phyloP scores from a whole-genome alignment of 2,329 filamentous ascomycete species.

The Aspergillus spinulosporus region DNA sequence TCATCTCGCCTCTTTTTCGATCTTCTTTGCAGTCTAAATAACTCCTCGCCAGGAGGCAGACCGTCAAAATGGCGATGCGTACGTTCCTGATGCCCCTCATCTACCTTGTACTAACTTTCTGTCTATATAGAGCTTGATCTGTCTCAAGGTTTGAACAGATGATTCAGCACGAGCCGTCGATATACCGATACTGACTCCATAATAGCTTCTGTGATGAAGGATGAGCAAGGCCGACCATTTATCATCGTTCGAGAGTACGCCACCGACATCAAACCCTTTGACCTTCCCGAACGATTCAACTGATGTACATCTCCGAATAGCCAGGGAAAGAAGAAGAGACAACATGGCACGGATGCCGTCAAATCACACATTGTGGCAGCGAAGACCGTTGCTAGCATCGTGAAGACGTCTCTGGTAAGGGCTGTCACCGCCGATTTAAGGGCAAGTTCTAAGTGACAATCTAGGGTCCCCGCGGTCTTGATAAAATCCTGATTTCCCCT shows the following conservation, averaged over 20 bases:
- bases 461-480: slow-evolving; percentile 84
- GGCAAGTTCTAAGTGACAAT: slow-evolving; percentile 11
- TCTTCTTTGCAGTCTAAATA: slow-evolving; percentile 4
- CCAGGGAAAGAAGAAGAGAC: slow-evolving; percentile 96
- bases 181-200: slow-evolving; percentile 23
- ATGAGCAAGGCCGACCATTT: slow-evolving; percentile 95
- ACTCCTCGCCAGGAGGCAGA: slow-evolving; percentile 35
- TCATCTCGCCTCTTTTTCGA: slow-evolving; percentile 11
- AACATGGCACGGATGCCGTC: slow-evolving; percentile 94
- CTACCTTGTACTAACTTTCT: slow-evolving; percentile 28
- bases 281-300: slow-evolving; percentile 3
- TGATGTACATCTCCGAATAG: slow-evolving; percentile 47
- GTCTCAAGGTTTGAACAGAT: slow-evolving; percentile 43
- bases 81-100: slow-evolving; percentile 43
- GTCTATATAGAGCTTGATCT: slow-evolving; percentile 47
- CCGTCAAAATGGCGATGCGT: slow-evolving; percentile 52
- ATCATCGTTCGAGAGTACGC: slow-evolving; percentile 96
- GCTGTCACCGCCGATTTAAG: slow-evolving; percentile 4
- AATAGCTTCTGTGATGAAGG: slow-evolving; percentile 77
- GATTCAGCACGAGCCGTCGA: slow-evolving; percentile 1
- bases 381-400: slow-evolving; percentile 91
- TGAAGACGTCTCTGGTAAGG: slow-evolving; percentile 84
- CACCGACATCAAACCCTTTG: slow-evolving; percentile 14
- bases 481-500: slow-evolving; percentile 98
- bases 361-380: slow-evolving; percentile 98